Base-by-base conservation (phyloP, 169 alveolate species). In the Cryptosporidium sp. region DNA sequence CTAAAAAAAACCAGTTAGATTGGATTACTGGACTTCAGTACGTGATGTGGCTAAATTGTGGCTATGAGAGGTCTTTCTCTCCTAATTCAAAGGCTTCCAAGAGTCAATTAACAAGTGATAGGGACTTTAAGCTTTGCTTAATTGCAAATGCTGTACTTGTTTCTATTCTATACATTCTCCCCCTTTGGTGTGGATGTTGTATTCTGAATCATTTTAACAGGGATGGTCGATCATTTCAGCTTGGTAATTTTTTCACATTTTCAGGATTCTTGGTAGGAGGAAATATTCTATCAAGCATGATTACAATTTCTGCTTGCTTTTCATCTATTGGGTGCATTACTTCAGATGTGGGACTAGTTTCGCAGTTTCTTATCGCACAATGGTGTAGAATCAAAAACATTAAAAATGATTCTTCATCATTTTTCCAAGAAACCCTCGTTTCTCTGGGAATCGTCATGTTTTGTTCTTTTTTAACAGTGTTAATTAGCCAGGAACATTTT, bases 11-110 rank as follows among this genome's bases (percentile, higher is more conserved):
- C 23, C 45, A 80, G 10, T 31, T 61, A 18, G 35, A 80, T 33
- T 80, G 89, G 89, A 80, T 80, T 21, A 21, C 62, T 23, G 89
- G 80, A 10, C 68, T 80, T 41, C 89, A 80, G 37, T 80, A 80
- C n/a, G 75, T 80, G 31, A 80, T 80, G 89, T 80, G 89, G 89
- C 39, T 80, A n/a, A 80, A 80, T 62, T 80, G 73, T 62, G 89
- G 89, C 8, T 80, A 80, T 67, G 89, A 80, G 29, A 39, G 65
- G 10, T 58, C 70, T 23, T 80, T 80, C 62, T 45, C 73, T 10
- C 50, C 55, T 18, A 59, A 31, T 48, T 31, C 48, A 3, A 35
- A 61, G 6, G n/a, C 35, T 23, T 31, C 51, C 14, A 31, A 35
- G 33, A 45, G 23, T 12, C 59, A 59, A 31, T 18, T 37, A 73